Evolutionary conservation across 257 asterid species (phyloP).

Genomic region (Plantago ovata): DNA sequence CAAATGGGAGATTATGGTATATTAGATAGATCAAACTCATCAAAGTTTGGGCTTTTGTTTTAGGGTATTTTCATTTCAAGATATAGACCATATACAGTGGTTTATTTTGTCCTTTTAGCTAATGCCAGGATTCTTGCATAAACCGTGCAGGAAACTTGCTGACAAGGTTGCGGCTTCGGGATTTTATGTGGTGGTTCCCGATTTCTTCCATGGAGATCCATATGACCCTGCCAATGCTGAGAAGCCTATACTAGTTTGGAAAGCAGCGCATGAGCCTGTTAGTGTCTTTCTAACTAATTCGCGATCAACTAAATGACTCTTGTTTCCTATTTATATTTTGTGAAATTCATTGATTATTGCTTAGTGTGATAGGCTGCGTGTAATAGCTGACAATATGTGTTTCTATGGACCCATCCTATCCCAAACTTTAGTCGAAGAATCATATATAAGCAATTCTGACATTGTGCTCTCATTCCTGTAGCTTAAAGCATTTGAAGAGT

Average conservation of each 20-base stretch:
- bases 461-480: conserved; percentile 14
- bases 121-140: conserved; percentile 7
- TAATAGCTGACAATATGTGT: too few species aligned
- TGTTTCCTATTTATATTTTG: neutral
- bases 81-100: neutral
- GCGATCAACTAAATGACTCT: neutral
- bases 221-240: conserved; percentile 34
- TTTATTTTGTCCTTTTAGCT: neutral
- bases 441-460: neutral
- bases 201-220: conserved; percentile 56
- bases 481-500: conserved; percentile 51
- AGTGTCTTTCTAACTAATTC: conserved; percentile 18
- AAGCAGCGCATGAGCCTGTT: conserved; percentile 44
- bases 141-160: conserved; percentile 51
- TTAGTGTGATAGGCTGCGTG: neutral
- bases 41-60: neutral
- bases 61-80: neutral
- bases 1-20: neutral
- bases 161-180: conserved; percentile 68
- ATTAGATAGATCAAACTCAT: neutral
- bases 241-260: conserved; percentile 37
- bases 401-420: neutral
- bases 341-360: neutral
- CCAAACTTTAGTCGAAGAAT: neutral
- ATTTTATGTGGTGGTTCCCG: conserved; percentile 61